Evolutionary conservation across 257 asterid species (phyloP).

Genomic region (Solanum pennellii): DNA sequence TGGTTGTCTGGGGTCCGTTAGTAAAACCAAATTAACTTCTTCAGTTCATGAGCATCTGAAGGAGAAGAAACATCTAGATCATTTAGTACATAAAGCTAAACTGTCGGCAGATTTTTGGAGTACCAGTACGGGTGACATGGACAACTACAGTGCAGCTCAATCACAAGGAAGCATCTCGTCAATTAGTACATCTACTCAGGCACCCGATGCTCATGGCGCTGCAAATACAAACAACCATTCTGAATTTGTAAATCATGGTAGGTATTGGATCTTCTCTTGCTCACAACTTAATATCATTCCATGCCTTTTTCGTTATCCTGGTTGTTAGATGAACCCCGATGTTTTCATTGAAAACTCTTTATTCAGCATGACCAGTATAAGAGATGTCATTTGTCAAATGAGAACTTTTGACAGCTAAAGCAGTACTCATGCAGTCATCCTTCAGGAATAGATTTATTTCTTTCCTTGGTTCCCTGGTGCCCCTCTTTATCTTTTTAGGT

Average conservation of each 20-base stretch:
- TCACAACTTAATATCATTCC: background rate
- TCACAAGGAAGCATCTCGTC: constrained; percentile 64
- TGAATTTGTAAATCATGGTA: constrained; percentile 73
- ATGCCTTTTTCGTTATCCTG: background rate
- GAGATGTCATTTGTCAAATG: background rate
- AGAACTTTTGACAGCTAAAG: background rate
- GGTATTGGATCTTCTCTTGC: constrained; percentile 6
- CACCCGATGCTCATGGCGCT: constrained; percentile 33
- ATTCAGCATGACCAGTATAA: background rate
- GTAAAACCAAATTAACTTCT: constrained; percentile 33
- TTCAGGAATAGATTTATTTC: background rate
- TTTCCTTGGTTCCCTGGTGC: background rate
- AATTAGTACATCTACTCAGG: constrained; percentile 38
- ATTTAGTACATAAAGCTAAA: constrained; percentile 18
- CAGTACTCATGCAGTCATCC: background rate
- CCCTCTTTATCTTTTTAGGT: background rate
- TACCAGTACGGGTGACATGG: constrained; percentile 52
- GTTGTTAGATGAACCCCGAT: background rate
- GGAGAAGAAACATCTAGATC: constrained; percentile 16
- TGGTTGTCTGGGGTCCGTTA: constrained; percentile 76
- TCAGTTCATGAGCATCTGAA: constrained; percentile 26
- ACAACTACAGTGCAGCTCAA: constrained; percentile 27
- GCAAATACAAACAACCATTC: constrained; percentile 39
- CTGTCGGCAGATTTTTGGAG: constrained; percentile 60
- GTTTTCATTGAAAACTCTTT: background rate